phyloP scores from a whole-genome alignment of 1,284 basidiomycete genomes.

The Salmacisia buchloeana region DNA sequence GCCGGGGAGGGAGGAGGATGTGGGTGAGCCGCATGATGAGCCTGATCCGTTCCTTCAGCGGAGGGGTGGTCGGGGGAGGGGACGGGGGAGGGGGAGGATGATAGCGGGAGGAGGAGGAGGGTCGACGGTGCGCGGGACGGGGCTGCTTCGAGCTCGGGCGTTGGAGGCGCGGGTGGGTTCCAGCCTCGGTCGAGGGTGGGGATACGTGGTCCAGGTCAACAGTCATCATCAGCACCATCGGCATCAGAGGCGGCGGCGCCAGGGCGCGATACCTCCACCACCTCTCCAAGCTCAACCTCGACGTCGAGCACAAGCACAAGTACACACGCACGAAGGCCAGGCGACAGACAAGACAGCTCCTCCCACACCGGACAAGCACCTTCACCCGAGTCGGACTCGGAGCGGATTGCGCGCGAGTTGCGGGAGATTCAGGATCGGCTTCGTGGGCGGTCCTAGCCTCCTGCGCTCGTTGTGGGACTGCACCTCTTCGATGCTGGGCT shows the following conservation, averaged over 20 bases:
- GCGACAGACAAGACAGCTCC: background rate
- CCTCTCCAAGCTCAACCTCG: too few species aligned
- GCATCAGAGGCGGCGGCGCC: too few species aligned
- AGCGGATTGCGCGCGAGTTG: conserved; percentile 22
- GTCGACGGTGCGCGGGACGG: background rate
- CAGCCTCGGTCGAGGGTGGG: conserved; percentile 20
- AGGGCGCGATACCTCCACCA: too few species aligned
- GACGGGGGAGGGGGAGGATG: too few species aligned
- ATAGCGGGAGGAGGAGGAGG: background rate
- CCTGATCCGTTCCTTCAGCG: conserved; percentile 27
- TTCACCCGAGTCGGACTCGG: conserved; percentile 3
- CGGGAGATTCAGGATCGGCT: conserved; percentile 27
- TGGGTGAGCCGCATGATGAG: conserved; percentile 34
- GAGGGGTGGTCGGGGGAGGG: background rate
- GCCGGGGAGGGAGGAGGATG: conserved; percentile 13
- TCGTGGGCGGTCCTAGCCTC: conserved; percentile 4
- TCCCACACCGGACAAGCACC: background rate
- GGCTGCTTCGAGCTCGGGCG: background rate
- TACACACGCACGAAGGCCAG: background rate
- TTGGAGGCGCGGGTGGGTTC: background rate
- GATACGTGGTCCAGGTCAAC: too few species aligned
- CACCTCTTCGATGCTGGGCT: too few species aligned
- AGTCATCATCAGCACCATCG: too few species aligned
- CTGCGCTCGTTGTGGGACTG: background rate
- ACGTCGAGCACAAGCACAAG: too few species aligned